A percentile compares a stretch with the other conserved stretches of the same genome.
These are phyloP conservation scores for Cordia subcordata DNA, from an alignment of 257 asterid genomes.

Conservation along the genomic window DNA sequence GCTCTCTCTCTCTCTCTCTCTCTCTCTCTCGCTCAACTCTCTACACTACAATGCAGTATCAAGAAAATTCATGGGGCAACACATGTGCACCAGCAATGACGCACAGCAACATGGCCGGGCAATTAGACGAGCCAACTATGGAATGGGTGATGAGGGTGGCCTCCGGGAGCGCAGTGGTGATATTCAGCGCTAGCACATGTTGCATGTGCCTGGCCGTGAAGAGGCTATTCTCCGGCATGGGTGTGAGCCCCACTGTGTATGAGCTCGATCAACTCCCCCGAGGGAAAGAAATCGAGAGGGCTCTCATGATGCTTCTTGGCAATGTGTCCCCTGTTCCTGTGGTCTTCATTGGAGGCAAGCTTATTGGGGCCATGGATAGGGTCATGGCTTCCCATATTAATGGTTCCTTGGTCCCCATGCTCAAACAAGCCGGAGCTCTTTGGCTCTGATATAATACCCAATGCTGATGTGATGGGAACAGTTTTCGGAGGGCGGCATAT, in stretches of 20 bases:
- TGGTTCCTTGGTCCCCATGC: constrained; percentile 37
- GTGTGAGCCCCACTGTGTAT: constrained; percentile 31
- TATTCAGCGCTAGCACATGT: constrained; percentile 35
- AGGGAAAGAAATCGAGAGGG: constrained; percentile 36
- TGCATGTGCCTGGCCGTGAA: constrained; percentile 45
- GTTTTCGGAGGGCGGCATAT: too few relatives aligned
- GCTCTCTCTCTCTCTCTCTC: too few relatives aligned
- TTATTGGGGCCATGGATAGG: constrained; percentile 39
- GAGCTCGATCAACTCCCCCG: constrained; percentile 36
- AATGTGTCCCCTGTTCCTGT: constrained; percentile 30
- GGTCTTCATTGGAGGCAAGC: constrained; percentile 38
- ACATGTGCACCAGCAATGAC: not conserved
- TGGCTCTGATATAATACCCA: too few relatives aligned
- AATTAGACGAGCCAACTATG: constrained; percentile 22
- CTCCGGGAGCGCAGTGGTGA: constrained; percentile 35
- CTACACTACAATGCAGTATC: constrained; percentile 21
- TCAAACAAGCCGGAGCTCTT: constrained; percentile 45
- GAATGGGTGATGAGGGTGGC: constrained; percentile 38
- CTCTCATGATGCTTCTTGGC: constrained; percentile 29
- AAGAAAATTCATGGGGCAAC: constrained; percentile 24
- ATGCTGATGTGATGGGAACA: too few relatives aligned
- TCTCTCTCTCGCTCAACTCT: not conserved
- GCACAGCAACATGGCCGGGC: constrained; percentile 7
- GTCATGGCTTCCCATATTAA: constrained; percentile 45
- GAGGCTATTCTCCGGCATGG: constrained; percentile 37